These are phyloP conservation scores for Cyclocybe cylindracea DNA, from an alignment of 768 basidiomycete species.

Conservation along the genomic window DNA sequence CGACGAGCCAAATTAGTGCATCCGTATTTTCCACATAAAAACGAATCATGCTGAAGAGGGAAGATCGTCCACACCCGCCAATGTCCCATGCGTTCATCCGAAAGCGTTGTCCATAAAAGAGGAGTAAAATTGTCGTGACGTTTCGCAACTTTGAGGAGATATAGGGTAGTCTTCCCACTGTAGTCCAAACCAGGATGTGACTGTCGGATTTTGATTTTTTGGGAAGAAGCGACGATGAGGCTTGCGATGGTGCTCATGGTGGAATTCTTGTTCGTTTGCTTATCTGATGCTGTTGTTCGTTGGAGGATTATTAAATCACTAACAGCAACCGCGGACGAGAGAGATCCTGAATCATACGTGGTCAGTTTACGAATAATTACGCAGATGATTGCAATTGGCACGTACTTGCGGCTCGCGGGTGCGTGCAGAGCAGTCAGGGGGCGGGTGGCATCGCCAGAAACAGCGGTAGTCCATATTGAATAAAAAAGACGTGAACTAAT, in stretches of 20 bases:
- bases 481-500: too few relatives aligned
- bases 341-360: too few relatives aligned
- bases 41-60: constrained; percentile 33
- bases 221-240: constrained; percentile 28
- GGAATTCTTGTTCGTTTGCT: neutral
- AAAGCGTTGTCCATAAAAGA: constrained; percentile 30
- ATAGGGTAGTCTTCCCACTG: constrained; percentile 50
- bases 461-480: too few relatives aligned
- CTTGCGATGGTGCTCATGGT: constrained; percentile 10
- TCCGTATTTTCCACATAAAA: constrained; percentile 34
- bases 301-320: too few relatives aligned
- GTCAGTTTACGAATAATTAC: too few relatives aligned
- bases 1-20: constrained; percentile 68
- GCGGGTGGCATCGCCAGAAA: too few relatives aligned
- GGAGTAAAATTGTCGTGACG: constrained; percentile 36
- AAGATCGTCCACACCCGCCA: constrained; percentile 52
- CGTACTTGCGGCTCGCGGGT: too few relatives aligned
- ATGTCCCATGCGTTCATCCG: constrained; percentile 65
- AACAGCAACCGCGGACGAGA: too few relatives aligned
- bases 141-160: constrained; percentile 40
- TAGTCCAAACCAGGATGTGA: constrained; percentile 36
- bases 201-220: constrained; percentile 9
- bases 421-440: too few relatives aligned
- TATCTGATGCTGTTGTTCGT: neutral
- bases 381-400: too few relatives aligned